These are phyloP conservation scores for Mentha longifolia DNA, from an alignment of 257 asterid species.

Conservation along the genomic window DNA sequence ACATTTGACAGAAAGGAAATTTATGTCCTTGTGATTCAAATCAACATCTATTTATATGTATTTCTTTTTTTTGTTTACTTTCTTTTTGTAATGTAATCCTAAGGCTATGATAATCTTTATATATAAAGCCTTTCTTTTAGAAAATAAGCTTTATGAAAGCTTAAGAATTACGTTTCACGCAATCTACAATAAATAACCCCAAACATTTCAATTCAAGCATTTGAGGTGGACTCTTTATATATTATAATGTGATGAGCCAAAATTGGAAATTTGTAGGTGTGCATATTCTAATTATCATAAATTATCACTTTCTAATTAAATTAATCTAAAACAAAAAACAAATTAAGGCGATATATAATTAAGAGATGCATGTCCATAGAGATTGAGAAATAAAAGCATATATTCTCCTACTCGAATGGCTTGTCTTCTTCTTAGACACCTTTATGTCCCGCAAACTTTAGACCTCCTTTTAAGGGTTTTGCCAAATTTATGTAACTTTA, in stretches of 20 bases:
- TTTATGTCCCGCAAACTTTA: slow-evolving; percentile 61
- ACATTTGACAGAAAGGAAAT: slow-evolving; percentile 24
- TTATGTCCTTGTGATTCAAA: background rate
- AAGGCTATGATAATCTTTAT: background rate
- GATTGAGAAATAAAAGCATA: slow-evolving; percentile 44
- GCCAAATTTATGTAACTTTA: slow-evolving; percentile 56
- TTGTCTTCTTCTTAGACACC: slow-evolving; percentile 65
- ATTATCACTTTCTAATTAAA: too few relatives aligned
- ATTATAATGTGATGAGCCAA: too few relatives aligned
- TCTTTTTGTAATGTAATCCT: background rate
- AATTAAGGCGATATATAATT: too few relatives aligned
- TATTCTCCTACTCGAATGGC: slow-evolving; percentile 53
- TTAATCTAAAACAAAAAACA: too few relatives aligned
- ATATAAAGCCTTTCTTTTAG: too few relatives aligned
- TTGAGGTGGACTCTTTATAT: too few relatives aligned
- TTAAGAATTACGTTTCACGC: background rate
- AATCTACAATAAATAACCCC: background rate
- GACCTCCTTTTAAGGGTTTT: slow-evolving; percentile 75
- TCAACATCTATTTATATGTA: background rate
- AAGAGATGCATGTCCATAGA: slow-evolving; percentile 38
- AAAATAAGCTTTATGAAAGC: background rate
- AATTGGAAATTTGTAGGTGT: too few relatives aligned
- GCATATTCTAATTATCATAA: too few relatives aligned
- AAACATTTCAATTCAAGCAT: background rate
- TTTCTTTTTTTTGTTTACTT: background rate